Conservation (phyloP, 1,284 basidiomycete genomes). For the Taiwanofungus camphoratus region DNA sequence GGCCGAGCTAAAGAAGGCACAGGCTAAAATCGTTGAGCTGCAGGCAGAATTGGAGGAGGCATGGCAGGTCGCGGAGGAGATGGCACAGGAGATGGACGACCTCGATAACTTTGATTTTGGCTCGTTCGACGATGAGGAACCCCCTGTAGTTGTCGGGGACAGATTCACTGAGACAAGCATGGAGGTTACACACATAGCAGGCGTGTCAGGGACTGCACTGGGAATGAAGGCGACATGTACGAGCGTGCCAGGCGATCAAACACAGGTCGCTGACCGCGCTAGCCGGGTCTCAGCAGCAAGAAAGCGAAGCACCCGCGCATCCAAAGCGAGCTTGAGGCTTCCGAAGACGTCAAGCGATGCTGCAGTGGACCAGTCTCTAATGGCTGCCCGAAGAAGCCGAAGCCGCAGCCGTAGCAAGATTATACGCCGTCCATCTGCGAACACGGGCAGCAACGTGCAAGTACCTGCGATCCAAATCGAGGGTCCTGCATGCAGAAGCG, state of each 20-base stretch:
- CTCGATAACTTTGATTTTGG: constrained; percentile 30
- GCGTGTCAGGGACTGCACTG: constrained; percentile 29
- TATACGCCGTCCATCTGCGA: constrained; percentile 13
- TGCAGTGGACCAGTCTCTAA: constrained; percentile 10
- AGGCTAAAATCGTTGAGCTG: constrained; percentile 44
- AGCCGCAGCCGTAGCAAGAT: constrained; percentile 22
- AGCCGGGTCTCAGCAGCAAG: constrained; percentile 51
- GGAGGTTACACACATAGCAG: constrained; percentile 26
- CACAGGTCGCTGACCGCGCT: constrained; percentile 15
- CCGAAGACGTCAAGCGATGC: constrained; percentile 27
- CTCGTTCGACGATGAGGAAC: constrained; percentile 30
- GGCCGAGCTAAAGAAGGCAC: constrained; percentile 44
- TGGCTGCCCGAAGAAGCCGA: too few relatives aligned
- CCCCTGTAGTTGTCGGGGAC: constrained; percentile 21
- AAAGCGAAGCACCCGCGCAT: constrained; percentile 50
- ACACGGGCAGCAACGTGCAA: constrained; percentile 12
- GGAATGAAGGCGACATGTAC: constrained; percentile 27
- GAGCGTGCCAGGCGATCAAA: constrained; percentile 10
- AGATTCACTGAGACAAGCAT: constrained; percentile 18
- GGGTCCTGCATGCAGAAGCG: constrained; percentile 14
- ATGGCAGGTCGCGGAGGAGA: constrained; percentile 68
- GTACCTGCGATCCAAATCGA: constrained; percentile 21
- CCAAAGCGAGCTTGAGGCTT: constrained; percentile 53
- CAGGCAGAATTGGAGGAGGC: constrained; percentile 74
- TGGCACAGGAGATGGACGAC: constrained; percentile 65